Base-by-base conservation (phyloP, 2,329 filamentous ascomycete species). In the Ophiostoma angusticollis region DNA sequence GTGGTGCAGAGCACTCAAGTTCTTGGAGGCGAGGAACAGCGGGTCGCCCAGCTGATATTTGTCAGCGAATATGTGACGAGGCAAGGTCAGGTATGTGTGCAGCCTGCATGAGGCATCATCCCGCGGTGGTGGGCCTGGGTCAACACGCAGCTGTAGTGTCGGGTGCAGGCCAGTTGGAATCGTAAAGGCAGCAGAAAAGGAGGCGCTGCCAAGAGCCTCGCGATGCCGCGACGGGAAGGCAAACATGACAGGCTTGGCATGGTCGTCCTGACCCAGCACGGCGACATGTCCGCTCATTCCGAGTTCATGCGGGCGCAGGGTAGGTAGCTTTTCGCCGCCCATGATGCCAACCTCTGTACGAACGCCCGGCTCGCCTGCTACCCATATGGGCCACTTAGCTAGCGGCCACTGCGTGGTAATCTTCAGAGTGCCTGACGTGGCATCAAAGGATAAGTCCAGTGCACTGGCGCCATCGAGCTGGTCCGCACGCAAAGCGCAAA, bases 321-420 rank as follows among this genome's bases (percentile, higher is more conserved):
- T 65, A 5, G 64, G 58, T 12, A 78, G 68, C 4, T 64, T 62
- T 47, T 86, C 78, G 9, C 70, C 64, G 6, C 74, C 74, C 41
- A 96, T 62, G 30, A 95, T 70, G 13, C 89, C 89, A 16, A 95
- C 74, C 55, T 96, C 89, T 5, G 85, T 70, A 34, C 80, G 72
- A 34, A 75, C 65, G 2, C 60, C 53, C 1, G 58, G 50, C 7
- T 60, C 60, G 0, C 60, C 53, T 13, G 61, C 53, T 11, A 67
- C 61, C 1, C 54, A 51, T 14, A 75, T 44, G 2, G 52, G 50
- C 23, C 65, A 64, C 14, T 50, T 47, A 24, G 52, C 52, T 37
- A 68, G 59, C 1, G 71, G 63, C 76, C 78, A 91, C 38, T 76
- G 64, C 21, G 70, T 74, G 2, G 75, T 79, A 8, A 86, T 44